Percentiles rank a stretch among this genome's conserved stretches.
Conservation (phyloP, 2,329 filamentous ascomycete species). For the Sporothrix pseudoabietina region DNA sequence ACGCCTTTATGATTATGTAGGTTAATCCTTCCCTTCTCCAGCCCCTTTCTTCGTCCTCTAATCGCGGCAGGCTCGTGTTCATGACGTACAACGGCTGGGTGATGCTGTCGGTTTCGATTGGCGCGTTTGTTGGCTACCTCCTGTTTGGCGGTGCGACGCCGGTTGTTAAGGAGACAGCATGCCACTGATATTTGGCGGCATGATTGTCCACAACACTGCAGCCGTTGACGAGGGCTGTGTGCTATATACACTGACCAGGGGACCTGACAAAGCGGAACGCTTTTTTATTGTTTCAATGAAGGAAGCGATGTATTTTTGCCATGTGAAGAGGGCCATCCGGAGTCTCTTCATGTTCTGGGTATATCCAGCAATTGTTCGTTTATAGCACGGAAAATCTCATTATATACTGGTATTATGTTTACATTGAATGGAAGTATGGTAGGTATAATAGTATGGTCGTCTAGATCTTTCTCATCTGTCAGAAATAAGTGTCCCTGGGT, state of each 20-base stretch:
- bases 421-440: constrained; percentile 30
- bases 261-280: not conserved
- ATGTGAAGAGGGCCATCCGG: not conserved
- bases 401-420: constrained; percentile 38
- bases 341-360: not conserved
- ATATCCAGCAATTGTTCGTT: not conserved
- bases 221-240: not conserved
- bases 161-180: constrained; percentile 83
- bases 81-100: constrained; percentile 99
- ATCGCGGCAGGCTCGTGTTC: constrained; percentile 77
- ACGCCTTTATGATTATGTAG: constrained; percentile 99
- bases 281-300: not conserved
- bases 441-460: too few relatives aligned
- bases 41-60: not conserved
- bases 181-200: constrained; percentile 63
- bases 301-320: not conserved
- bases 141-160: constrained; percentile 72
- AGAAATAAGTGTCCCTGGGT: constrained; percentile 28
- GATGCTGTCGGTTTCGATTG: constrained; percentile 87
- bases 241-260: not conserved
- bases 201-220: not conserved
- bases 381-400: constrained; percentile 8
- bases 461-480: not conserved
- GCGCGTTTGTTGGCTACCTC: constrained; percentile 86
- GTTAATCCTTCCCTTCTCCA: constrained; percentile 45